These are phyloP conservation scores for Gaeumannomyces sp. DNA, from an alignment of 2,329 filamentous ascomycete genomes.

Conservation along the genomic window DNA sequence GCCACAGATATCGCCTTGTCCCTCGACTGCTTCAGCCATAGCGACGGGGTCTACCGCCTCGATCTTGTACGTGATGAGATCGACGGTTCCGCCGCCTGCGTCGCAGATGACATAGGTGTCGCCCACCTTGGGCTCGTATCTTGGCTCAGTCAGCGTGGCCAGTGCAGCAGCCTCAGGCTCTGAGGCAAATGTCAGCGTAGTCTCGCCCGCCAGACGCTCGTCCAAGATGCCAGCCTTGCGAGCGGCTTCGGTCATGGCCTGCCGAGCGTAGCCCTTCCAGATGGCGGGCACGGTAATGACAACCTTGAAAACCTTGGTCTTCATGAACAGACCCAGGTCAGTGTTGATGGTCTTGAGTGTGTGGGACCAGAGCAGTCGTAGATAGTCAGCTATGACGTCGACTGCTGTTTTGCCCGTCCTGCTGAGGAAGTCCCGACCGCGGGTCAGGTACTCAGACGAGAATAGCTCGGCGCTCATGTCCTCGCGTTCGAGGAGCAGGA, in stretches of 20 bases:
- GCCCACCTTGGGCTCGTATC: constrained; percentile 11
- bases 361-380: constrained; percentile 28
- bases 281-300: constrained; percentile 38
- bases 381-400: constrained; percentile 25
- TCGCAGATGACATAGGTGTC: constrained; percentile 21
- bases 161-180: constrained; percentile 40
- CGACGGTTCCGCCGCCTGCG: constrained; percentile 24
- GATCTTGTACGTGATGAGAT: constrained; percentile 34
- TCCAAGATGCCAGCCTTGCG: constrained; percentile 28
- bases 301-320: constrained; percentile 24
- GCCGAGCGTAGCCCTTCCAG: constrained; percentile 33
- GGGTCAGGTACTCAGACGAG: not conserved
- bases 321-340: constrained; percentile 19
- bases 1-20: constrained; percentile 33
- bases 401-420: constrained; percentile 16
- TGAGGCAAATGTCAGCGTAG: constrained; percentile 27
- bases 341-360: constrained; percentile 20
- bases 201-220: constrained; percentile 20
- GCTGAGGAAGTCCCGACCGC: not conserved
- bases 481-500: not conserved
- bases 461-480: not conserved
- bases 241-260: constrained; percentile 29
- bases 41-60: constrained; percentile 17
- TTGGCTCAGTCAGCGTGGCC: constrained; percentile 24
- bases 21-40: constrained; percentile 31